Evolutionary conservation across 2,329 filamentous ascomycete species (phyloP).

Genomic region (Beauveria sp.): DNA sequence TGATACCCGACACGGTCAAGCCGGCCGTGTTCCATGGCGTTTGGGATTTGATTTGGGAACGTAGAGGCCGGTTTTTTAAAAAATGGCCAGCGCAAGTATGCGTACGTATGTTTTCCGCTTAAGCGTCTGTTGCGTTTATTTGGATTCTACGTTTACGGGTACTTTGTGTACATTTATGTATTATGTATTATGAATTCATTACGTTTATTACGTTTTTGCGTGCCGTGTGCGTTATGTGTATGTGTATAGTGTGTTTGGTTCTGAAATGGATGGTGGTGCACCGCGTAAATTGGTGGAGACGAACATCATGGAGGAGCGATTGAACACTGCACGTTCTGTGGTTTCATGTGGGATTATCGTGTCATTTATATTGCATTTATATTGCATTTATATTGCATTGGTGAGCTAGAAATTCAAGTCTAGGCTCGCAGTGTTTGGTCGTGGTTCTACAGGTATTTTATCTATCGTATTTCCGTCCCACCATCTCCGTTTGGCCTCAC

Average conservation of each 20-base stretch:
- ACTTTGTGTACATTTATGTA: slow-evolving; percentile 10
- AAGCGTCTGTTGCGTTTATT: slow-evolving; percentile 8
- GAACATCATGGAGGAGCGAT: neutral
- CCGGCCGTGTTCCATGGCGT: slow-evolving; percentile 3
- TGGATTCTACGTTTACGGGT: slow-evolving; percentile 5
- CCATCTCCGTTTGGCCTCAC: slow-evolving; percentile 33
- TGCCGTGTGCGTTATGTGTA: slow-evolving; percentile 14
- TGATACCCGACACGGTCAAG: slow-evolving; percentile 5
- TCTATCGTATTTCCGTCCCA: neutral
- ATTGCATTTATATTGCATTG: neutral
- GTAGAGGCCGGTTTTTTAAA: slow-evolving; percentile 3
- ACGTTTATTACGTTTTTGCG: slow-evolving; percentile 16
- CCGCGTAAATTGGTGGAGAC: neutral
- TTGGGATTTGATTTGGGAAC: neutral
- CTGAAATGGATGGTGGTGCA: neutral
- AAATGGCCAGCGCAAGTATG: neutral
- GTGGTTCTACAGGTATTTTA: slow-evolving; percentile 5
- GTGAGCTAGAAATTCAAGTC: neutral
- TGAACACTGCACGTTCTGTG: neutral
- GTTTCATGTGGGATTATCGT: neutral
- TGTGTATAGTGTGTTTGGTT: slow-evolving; percentile 1
- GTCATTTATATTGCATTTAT: neutral
- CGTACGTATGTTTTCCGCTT: neutral
- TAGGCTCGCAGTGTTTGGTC: neutral
- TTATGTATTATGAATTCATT: slow-evolving; percentile 12